phyloP scores from a whole-genome alignment of 768 basidiomycete species.

The Auriscalpium orientale region DNA sequence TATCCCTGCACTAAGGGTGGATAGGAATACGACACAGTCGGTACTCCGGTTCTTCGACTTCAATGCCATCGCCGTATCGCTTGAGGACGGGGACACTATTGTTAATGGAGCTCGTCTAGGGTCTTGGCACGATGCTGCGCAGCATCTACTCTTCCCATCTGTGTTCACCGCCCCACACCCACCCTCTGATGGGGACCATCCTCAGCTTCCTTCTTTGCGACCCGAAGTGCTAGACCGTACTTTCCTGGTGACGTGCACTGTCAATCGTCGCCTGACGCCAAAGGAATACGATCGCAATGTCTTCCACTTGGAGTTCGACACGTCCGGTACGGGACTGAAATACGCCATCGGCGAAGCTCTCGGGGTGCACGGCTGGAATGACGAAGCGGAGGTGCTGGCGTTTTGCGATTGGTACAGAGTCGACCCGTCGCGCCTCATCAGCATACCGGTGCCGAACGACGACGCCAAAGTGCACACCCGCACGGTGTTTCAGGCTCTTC shows the following conservation, averaged over 20 bases:
- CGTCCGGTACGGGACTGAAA: constrained; percentile 83
- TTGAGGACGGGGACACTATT: constrained; percentile 46
- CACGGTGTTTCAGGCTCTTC: constrained; percentile 90
- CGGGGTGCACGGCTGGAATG: constrained; percentile 97
- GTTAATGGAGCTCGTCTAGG: constrained; percentile 53
- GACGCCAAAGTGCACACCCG: constrained; percentile 79
- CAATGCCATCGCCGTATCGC: constrained; percentile 69
- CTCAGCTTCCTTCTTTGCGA: constrained; percentile 63
- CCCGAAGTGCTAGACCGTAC: constrained; percentile 87
- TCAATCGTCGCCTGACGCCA: constrained; percentile 92
- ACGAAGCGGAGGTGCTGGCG: constrained; percentile 75
- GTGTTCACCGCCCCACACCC: constrained; percentile 52
- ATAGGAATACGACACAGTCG: constrained; percentile 15
- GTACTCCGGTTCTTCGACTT: constrained; percentile 53
- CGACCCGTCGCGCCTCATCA: constrained; percentile 70
- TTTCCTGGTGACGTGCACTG: constrained; percentile 87
- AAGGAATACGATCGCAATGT: constrained; percentile 96
- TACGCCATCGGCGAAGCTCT: constrained; percentile 97
- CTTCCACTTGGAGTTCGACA: constrained; percentile 96
- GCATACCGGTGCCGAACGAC: constrained; percentile 59
- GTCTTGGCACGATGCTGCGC: constrained; percentile 82
- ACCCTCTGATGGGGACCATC: constrained; percentile 33
- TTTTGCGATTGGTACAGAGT: constrained; percentile 93
- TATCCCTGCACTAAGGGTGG: constrained; percentile 18
- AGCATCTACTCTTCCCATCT: constrained; percentile 82